These are phyloP conservation scores for Verticillium nubilum DNA, from an alignment of 2,329 filamentous ascomycete genomes.

Conservation along the genomic window DNA sequence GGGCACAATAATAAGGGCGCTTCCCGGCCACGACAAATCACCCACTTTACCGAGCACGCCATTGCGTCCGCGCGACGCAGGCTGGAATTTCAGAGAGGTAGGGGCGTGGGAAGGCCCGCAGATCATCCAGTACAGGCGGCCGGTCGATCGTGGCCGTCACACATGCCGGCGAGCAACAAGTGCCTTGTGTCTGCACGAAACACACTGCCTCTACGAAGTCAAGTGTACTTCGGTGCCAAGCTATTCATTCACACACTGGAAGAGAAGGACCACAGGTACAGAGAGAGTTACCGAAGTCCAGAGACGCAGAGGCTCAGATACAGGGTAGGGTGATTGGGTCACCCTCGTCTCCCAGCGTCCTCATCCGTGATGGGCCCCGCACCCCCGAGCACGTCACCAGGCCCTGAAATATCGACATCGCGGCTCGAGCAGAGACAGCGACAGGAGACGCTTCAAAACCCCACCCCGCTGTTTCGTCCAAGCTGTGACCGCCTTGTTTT, in stretches of 20 bases:
- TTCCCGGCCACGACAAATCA: neutral
- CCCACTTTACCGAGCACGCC: neutral
- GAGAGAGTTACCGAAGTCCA: no score
- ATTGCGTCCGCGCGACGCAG: neutral
- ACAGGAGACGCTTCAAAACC: neutral
- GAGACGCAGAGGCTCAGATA: neutral
- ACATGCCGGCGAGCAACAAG: neutral
- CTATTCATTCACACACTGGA: no score
- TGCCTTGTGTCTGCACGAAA: no score
- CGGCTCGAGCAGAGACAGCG: neutral
- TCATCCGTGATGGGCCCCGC: neutral
- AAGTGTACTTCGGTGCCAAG: no score
- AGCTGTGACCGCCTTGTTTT: neutral
- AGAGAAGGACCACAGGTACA: no score
- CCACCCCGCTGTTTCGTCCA: neutral
- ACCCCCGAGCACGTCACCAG: slow-evolving; percentile 3
- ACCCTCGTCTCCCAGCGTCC: no score
- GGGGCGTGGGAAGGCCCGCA: no score
- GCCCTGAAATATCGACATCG: slow-evolving; percentile 3
- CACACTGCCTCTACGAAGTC: no score
- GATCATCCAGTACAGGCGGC: neutral
- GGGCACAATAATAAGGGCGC: neutral
- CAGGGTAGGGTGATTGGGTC: neutral
- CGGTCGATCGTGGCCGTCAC: neutral
- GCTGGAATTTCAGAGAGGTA: neutral